Percentiles rank a stretch among this genome's conserved stretches.
phyloP scores from a whole-genome alignment of 2,329 filamentous ascomycete genomes.

The Cladosporium sp. region DNA sequence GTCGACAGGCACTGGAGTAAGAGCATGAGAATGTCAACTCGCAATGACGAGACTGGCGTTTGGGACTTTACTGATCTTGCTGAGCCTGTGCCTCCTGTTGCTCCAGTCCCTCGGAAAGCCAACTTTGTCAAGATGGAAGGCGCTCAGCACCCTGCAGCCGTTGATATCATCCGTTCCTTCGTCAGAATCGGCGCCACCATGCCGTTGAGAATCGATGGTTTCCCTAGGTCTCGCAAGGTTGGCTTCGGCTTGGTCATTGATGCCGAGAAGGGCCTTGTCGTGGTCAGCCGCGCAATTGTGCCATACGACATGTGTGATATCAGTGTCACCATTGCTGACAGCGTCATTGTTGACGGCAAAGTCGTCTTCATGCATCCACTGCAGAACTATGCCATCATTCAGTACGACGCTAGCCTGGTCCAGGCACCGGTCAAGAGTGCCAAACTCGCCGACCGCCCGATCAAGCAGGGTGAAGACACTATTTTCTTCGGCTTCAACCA shows the following conservation, averaged over 20 bases:
- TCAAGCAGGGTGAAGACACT: constrained; percentile 89
- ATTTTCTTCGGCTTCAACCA: constrained; percentile 99
- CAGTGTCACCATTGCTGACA: constrained; percentile 92
- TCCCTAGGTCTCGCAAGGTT: constrained; percentile 88
- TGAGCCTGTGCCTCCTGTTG: constrained; percentile 70
- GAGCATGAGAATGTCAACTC: constrained; percentile 87
- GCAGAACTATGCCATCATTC: constrained; percentile 92
- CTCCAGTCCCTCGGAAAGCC: constrained; percentile 70
- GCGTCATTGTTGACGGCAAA: constrained; percentile 88
- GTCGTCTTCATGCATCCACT: constrained; percentile 94
- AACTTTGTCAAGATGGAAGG: constrained; percentile 91
- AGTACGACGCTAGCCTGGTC: constrained; percentile 92
- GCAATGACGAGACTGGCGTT: constrained; percentile 83
- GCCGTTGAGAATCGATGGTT: constrained; percentile 96
- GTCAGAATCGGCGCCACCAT: constrained; percentile 89
- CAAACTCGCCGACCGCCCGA: constrained; percentile 71
- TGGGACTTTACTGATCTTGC: constrained; percentile 93
- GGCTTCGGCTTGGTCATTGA: constrained; percentile 97
- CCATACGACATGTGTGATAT: constrained; percentile 97
- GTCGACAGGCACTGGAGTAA: constrained; percentile 94
- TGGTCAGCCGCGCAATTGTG: constrained; percentile 90
- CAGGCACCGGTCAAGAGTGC: constrained; percentile 89
- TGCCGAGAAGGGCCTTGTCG: constrained; percentile 88
- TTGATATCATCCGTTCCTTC: constrained; percentile 89
- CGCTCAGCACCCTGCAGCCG: constrained; percentile 82